Percentiles rank a stretch among this genome's conserved stretches.
Evolutionary conservation across 1,284 basidiomycete species (phyloP).

Genomic region (Sporisorium reilianum): DNA sequence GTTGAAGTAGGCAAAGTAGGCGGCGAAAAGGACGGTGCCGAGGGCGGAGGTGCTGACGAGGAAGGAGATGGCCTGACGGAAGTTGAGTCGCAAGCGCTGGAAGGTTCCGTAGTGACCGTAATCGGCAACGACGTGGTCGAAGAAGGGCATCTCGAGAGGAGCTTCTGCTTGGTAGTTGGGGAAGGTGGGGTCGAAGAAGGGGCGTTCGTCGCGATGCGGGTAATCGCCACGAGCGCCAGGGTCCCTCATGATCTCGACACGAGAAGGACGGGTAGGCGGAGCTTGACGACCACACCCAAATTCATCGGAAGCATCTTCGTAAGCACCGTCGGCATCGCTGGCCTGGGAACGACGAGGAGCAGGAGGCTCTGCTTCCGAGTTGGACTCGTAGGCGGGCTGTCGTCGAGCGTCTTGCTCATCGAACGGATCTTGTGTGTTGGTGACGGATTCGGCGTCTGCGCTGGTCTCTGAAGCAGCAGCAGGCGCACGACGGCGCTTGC

Average conservation of each 20-base stretch:
- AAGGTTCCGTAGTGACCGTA: constrained; percentile 61
- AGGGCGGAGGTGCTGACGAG: constrained; percentile 46
- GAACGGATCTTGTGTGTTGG: constrained; percentile 19
- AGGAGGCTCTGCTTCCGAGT: constrained; percentile 5
- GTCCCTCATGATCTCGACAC: constrained; percentile 39
- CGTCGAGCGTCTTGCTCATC: constrained; percentile 8
- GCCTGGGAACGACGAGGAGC: constrained; percentile 17
- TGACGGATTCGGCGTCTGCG: constrained; percentile 14
- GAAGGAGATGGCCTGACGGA: constrained; percentile 63
- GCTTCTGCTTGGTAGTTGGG: constrained; percentile 50
- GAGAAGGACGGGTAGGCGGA: constrained; percentile 25
- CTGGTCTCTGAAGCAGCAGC: constrained; percentile 34
- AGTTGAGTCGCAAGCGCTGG: constrained; percentile 52
- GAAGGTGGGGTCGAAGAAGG: constrained; percentile 61
- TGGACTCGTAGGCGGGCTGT: constrained; percentile 6
- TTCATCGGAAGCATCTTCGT: constrained; percentile 23
- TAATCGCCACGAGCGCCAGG: constrained; percentile 18
- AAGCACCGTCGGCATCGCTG: constrained; percentile 10
- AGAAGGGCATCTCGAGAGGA: constrained; percentile 64
- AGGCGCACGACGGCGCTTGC: constrained; percentile 30
- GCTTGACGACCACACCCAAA: constrained; percentile 12
- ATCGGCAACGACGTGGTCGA: constrained; percentile 64
- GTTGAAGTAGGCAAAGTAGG: constrained; percentile 63
- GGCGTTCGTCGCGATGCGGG: constrained; percentile 25
- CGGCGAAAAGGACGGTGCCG: constrained; percentile 48